phyloP scores from a whole-genome alignment of 257 asterid genomes.

The Ilex asprella region DNA sequence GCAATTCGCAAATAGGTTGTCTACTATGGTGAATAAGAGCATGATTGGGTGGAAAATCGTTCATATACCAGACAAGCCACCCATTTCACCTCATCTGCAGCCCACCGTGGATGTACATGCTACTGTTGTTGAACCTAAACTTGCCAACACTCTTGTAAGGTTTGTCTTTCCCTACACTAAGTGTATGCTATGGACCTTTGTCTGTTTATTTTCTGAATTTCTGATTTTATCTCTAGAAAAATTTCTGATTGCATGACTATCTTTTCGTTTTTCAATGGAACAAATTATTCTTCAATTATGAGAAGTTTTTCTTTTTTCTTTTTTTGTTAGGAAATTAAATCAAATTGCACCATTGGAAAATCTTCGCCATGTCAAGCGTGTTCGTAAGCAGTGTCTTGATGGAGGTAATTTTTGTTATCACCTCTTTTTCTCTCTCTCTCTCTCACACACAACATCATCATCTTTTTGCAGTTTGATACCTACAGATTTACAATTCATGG shows the following conservation, averaged over 20 bases:
- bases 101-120: too few species aligned
- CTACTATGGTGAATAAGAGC: too few species aligned
- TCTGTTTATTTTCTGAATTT: background rate
- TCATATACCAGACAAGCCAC: too few species aligned
- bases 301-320: background rate
- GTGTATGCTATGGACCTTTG: background rate
- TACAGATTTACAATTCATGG: too few species aligned
- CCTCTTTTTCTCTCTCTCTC: background rate
- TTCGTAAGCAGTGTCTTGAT: conserved; percentile 46
- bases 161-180: conserved; percentile 18
- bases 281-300: background rate
- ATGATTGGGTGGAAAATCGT: too few species aligned
- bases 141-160: conserved; percentile 41
- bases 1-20: too few species aligned
- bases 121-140: too few species aligned
- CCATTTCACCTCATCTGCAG: too few species aligned
- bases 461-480: too few species aligned
- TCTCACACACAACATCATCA: too few species aligned
- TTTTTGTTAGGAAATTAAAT: conserved; percentile 59
- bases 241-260: background rate
- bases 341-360: conserved; percentile 76
- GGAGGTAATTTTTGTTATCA: conserved; percentile 35
- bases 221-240: too few species aligned
- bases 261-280: background rate
- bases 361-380: conserved; percentile 86